Evolutionary conservation across 192 early-diverging fungal genomes (phyloP), one percentile per base, ranked within the genome.

Genomic region (Helicostylum pulchrum): DNA sequence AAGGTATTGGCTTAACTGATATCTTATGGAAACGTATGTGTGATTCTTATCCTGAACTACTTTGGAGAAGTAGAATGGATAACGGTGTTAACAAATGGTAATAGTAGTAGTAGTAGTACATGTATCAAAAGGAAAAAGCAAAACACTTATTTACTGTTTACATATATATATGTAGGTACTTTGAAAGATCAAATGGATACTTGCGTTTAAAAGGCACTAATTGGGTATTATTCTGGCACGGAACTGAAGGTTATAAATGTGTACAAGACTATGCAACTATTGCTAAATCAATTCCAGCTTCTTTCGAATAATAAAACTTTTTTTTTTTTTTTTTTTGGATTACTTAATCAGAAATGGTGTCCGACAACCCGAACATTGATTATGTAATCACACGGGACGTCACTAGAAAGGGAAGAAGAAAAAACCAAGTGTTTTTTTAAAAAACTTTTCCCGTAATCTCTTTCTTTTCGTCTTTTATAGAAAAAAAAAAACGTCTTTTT

Each of bases 51-150:
- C 83, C 85, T 0, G 83, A 88, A 55, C 53, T 90, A 36, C 78
- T 88, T 44, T 98, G 96, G 96, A 75, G 94, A 63, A 90, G 88
- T 64, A 83, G 94, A 44, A 80, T 77, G 7, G 83, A 87, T 45
- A 98, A 98, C 62, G 89, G 87, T 0, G 94, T 98, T 5, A 98
- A 98, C 68, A 92, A 90, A 68, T 98, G 96, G 96, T 97, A 73
- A 45, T n/a, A n/a, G n/a, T n/a, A n/a, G n/a, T n/a, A n/a, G n/a
- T n/a, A n/a, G n/a, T n/a, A 45, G 32, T 9, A 2, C 3, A 44
- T 6, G 14, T 31, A 11, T 31, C 26, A 26, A 26, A 26, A 26
- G 53, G 8, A 44, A 49, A 12, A 19, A 3, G 23, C 14, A n/a
- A n/a, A n/a, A 6, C 4, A 32, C 12, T 30, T 12, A 31, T 17